Evolutionary conservation across 495 filamentous ascomycete genomes (phyloP).

Genomic region (Penicillium paradoxum): DNA sequence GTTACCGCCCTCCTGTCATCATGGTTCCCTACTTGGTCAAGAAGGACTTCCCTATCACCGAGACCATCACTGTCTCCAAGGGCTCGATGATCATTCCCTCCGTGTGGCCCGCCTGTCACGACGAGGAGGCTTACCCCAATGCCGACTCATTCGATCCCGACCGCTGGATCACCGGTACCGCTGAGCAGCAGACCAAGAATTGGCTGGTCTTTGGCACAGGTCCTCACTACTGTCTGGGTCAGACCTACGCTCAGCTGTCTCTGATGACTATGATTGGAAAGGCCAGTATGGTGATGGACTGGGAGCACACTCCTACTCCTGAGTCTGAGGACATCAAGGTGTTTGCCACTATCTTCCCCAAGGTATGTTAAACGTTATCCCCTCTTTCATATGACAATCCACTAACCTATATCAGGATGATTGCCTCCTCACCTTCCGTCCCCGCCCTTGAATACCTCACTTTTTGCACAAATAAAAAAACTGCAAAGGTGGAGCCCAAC

Average conservation of each 20-base stretch:
- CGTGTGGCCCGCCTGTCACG: slow-evolving; percentile 84
- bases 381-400: neutral
- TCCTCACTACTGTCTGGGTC: slow-evolving; percentile 94
- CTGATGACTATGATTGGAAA: slow-evolving; percentile 90
- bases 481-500: slow-evolving; percentile 21
- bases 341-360: slow-evolving; percentile 96
- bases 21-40: slow-evolving; percentile 97
- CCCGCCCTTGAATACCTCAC: slow-evolving; percentile 29
- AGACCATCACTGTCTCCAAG: slow-evolving; percentile 85
- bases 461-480: slow-evolving; percentile 15
- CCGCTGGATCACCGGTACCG: slow-evolving; percentile 84
- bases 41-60: slow-evolving; percentile 90
- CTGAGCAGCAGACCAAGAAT: slow-evolving; percentile 92
- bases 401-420: slow-evolving; percentile 36
- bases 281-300: slow-evolving; percentile 85
- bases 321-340: slow-evolving; percentile 93
- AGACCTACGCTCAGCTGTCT: slow-evolving; percentile 87
- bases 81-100: slow-evolving; percentile 93
- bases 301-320: slow-evolving; percentile 79
- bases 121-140: slow-evolving; percentile 86
- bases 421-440: slow-evolving; percentile 41
- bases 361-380: slow-evolving; percentile 53
- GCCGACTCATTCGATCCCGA: slow-evolving; percentile 86
- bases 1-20: slow-evolving; percentile 93
- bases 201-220: slow-evolving; percentile 96